Percentiles rank a stretch among this genome's conserved stretches.
Evolutionary conservation across 1,139 yeast genomes (phyloP).

Genomic region (Yamadazyma blattariae): DNA sequence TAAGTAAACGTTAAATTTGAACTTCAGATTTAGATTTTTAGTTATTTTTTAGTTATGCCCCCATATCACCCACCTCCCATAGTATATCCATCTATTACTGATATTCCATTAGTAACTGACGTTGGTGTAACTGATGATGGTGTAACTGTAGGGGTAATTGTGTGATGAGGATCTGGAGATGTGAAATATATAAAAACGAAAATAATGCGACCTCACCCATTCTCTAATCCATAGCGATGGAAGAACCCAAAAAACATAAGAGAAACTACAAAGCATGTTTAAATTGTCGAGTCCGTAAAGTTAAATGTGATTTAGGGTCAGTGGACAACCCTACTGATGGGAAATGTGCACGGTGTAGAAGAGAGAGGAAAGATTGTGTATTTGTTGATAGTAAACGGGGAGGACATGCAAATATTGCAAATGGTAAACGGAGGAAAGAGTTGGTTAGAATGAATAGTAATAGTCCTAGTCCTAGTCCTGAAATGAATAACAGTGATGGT

Average conservation of each 20-base stretch:
- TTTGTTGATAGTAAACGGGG: conserved; percentile 67
- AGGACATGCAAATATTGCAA: conserved; percentile 45
- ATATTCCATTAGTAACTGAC: too few species aligned
- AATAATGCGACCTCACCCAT: too few species aligned
- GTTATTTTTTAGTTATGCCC: too few species aligned
- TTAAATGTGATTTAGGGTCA: conserved; percentile 80
- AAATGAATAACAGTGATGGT: background rate
- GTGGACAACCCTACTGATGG: conserved; percentile 72
- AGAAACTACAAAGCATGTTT: conserved; percentile 82
- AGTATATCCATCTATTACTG: too few species aligned
- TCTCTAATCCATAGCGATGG: too few species aligned
- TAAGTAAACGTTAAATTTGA: conserved; percentile 22
- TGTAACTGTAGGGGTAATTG: too few species aligned
- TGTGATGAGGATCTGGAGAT: too few species aligned
- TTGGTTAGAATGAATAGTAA: background rate
- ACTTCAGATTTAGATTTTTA: too few species aligned
- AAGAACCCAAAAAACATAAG: conserved; percentile 35
- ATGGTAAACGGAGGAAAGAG: conserved; percentile 25
- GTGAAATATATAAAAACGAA: too few species aligned
- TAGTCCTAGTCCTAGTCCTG: background rate
- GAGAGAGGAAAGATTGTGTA: conserved; percentile 80
- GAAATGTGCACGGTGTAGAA: conserved; percentile 79
- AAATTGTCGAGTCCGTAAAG: conserved; percentile 78
- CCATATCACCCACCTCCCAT: too few species aligned
- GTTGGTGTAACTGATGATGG: too few species aligned